phyloP scores from a whole-genome alignment of 2,329 filamentous ascomycete species.

The Iodosphaeria phyllophila region DNA sequence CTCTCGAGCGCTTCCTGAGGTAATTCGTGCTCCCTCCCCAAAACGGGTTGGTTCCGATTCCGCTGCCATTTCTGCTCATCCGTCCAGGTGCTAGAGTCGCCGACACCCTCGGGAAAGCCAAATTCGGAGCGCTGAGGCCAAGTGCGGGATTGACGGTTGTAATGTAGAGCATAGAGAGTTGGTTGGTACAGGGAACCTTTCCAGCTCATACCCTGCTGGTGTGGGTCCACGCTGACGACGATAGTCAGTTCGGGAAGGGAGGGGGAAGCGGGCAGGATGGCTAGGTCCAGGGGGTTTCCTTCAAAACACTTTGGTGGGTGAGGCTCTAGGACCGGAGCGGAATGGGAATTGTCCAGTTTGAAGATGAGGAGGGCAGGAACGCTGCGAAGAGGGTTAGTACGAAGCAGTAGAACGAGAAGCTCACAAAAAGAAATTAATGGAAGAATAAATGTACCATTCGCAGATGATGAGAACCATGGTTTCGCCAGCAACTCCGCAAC shows the following conservation, averaged over 20 bases:
- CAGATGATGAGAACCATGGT: conserved; percentile 20
- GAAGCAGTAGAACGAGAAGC: conserved; percentile 6
- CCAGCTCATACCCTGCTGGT: conserved; percentile 10
- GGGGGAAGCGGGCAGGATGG: conserved; percentile 10
- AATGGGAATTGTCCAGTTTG: too few species aligned
- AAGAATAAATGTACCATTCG: conserved; percentile 22
- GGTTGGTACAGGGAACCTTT: too few species aligned
- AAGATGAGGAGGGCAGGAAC: conserved; percentile 48
- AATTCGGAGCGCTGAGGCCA: too few species aligned
- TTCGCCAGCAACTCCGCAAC: conserved; percentile 11
- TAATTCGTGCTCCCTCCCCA: too few species aligned
- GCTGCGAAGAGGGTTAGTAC: conserved; percentile 12
- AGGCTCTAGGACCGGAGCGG: conserved; percentile 26
- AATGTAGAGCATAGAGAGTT: too few species aligned
- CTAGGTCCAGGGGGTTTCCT: conserved; percentile 45
- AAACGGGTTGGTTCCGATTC: too few species aligned
- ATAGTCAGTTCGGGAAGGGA: too few species aligned
- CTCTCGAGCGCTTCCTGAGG: too few species aligned
- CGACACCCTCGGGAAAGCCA: too few species aligned
- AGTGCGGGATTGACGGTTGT: too few species aligned
- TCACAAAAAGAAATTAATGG: not conserved
- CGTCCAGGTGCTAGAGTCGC: too few species aligned
- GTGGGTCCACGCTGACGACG: conserved; percentile 2
- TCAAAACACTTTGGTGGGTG: conserved; percentile 32
- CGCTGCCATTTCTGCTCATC: too few species aligned